phyloP scores from a whole-genome alignment of 2,329 filamentous ascomycete genomes.

The Fusarium keratoplasticum region DNA sequence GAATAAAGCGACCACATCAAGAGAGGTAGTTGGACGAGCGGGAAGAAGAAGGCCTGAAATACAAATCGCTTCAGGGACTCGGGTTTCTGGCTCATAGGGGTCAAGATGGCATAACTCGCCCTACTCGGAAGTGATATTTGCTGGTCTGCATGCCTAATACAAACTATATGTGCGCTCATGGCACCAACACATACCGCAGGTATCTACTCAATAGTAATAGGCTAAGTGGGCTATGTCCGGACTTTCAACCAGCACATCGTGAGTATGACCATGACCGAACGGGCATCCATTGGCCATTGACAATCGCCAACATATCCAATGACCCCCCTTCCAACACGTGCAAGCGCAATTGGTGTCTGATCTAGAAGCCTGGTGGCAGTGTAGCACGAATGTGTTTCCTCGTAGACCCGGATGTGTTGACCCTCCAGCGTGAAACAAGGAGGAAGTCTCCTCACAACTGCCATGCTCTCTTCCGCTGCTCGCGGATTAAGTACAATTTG shows the following conservation, averaged over 20 bases:
- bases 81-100: background rate
- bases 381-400: background rate
- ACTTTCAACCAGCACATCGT: no score
- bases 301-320: background rate
- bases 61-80: background rate
- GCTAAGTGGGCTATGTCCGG: background rate
- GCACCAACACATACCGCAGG: background rate
- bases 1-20: background rate
- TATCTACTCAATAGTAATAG: background rate
- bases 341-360: background rate
- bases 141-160: background rate
- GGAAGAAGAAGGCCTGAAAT: background rate
- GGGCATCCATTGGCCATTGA: background rate
- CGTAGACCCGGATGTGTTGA: background rate
- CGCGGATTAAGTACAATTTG: background rate
- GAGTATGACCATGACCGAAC: background rate
- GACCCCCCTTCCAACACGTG: background rate
- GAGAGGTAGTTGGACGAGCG: background rate
- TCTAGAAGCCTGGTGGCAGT: background rate
- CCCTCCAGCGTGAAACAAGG: background rate
- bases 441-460: background rate
- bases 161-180: background rate
- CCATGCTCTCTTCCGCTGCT: background rate
- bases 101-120: background rate
- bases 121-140: background rate